Conservation (phyloP, 139 green algal genomes). For the Nannochloris sp. region DNA sequence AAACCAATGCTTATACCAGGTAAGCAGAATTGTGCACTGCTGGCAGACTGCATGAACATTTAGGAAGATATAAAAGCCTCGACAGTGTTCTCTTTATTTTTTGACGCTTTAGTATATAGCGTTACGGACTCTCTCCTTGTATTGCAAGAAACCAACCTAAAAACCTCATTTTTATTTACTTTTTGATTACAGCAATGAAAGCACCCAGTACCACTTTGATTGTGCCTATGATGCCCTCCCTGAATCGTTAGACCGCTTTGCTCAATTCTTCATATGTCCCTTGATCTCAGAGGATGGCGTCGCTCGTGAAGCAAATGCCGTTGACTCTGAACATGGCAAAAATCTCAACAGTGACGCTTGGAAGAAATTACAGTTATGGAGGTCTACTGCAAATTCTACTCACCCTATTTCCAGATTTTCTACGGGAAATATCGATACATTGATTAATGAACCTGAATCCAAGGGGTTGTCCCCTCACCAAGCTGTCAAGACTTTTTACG, state of each 20-base stretch:
- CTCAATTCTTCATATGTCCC: constrained; percentile 85
- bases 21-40: no score
- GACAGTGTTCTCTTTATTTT: constrained; percentile 28
- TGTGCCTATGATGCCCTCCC: constrained; percentile 67
- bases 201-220: constrained; percentile 93
- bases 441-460: constrained; percentile 24
- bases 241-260: constrained; percentile 61
- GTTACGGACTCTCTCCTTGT: not conserved
- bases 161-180: no score
- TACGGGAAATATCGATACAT: constrained; percentile 52
- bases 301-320: constrained; percentile 72
- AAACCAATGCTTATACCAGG: constrained; percentile 83
- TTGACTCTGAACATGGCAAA: constrained; percentile 78
- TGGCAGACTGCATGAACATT: no score
- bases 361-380: constrained; percentile 74
- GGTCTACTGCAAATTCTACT: constrained; percentile 46
- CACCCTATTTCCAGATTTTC: constrained; percentile 68
- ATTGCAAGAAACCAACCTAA: no score
- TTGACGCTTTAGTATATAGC: not conserved
- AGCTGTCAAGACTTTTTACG: constrained; percentile 54
- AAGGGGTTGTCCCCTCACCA: constrained; percentile 10
- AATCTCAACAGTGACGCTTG: constrained; percentile 78
- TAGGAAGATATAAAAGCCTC: no score
- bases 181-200: no score
- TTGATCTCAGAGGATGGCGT: constrained; percentile 71